phyloP scores from a whole-genome alignment of 306 rosid species.

The Rosa rugosa region DNA sequence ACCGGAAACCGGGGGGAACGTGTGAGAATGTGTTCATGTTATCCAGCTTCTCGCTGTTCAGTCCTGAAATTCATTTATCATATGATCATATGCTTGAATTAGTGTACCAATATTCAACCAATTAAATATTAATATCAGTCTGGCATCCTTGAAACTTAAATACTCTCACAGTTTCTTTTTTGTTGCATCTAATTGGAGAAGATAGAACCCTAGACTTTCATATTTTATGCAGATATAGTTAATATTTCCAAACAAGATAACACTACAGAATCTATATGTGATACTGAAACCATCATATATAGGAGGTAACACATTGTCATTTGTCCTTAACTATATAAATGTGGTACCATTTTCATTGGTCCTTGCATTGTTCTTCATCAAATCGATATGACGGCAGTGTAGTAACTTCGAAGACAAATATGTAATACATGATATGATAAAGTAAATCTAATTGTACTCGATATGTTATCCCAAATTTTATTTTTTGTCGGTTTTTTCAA shows the following conservation, averaged over 20 bases:
- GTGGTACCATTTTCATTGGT: not conserved
- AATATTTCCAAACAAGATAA: not conserved
- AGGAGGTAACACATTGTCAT: not conserved
- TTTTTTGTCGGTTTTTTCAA: not conserved
- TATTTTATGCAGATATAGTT: not conserved
- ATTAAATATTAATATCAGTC: not conserved
- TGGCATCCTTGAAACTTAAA: not conserved
- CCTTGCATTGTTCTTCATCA: not conserved
- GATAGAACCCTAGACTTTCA: not conserved
- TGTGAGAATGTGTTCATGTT: conserved; percentile 58
- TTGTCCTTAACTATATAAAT: not conserved
- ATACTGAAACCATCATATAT: not conserved
- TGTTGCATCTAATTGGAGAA: not conserved
- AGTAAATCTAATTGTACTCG: not conserved
- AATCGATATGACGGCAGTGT: not conserved
- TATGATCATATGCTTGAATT: conserved; percentile 32
- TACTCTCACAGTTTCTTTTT: not conserved
- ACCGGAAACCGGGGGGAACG: conserved; percentile 95
- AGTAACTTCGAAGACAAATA: not conserved
- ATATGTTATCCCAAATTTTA: not conserved
- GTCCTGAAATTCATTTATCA: conserved; percentile 41
- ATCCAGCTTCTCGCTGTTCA: conserved; percentile 24
- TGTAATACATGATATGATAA: conserved; percentile 2
- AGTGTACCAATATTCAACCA: not conserved
- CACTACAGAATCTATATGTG: not conserved